Base-by-base conservation (phyloP, 441 rosid species). In the Pelargonium exstipulatum region DNA sequence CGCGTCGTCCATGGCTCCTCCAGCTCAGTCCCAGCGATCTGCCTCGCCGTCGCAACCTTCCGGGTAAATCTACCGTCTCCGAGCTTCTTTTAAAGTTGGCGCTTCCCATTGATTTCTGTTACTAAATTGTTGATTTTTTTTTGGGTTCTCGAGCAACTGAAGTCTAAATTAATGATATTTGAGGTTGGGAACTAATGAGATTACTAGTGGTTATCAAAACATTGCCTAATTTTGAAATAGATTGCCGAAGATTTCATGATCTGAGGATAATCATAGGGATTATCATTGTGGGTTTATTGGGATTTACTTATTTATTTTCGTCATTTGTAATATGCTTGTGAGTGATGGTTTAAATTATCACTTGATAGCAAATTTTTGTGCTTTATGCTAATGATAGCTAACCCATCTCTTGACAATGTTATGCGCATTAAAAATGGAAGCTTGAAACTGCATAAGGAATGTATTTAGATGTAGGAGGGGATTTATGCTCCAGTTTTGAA, bases 21-120 rank as follows among this genome's bases (percentile, higher is more conserved):
- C 94, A 66, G 81, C 89, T 65, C 82, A 74, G 69, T 80, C 94
- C 10, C 84, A 84, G 74, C 89, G 95, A 73, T 87, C 88, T 69
- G 82, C 89, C 22, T 94, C 98, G 20, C 97, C 94, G 65, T 91
- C 98, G 49, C 97, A 90, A 65, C 97, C 98, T 62, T 94, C 97
- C 61, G 97, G 97, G 98, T 94, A 83, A 83, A 48, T 74, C 32
- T 42, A 22, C 46, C 57, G 17, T 65, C 55, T 49, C 69, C 49
- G 32, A 40, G 9, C 62, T 62, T 32, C 2, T 17, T 32, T 0
- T 32, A 32, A 32, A 32, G 6, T 32, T 0, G 37, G 37, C 37
- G 7, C 37, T 32, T 6, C 37, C 4, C 4, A 58, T 58, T 58
- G 35, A 22, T 58, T 22, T 18, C 62, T 58, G 63, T 0, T 58